Evolutionary conservation across 805 yeast genomes (phyloP).

Genomic region (Clavispora vitiphila): DNA sequence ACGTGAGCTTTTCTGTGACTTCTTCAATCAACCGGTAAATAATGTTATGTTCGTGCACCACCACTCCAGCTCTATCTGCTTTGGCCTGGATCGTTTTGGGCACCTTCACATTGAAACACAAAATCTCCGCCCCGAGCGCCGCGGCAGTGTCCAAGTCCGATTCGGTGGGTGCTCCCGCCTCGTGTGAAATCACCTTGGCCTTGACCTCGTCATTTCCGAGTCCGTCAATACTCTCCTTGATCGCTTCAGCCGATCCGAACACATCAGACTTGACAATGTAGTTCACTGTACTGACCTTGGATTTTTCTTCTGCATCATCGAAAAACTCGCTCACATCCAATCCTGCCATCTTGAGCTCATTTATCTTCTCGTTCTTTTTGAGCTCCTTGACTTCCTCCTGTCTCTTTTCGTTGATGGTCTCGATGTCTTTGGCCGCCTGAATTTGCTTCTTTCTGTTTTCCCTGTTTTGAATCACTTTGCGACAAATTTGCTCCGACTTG

Average conservation of each 20-base stretch:
- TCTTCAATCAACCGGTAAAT: constrained; percentile 86
- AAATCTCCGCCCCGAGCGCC: constrained; percentile 54
- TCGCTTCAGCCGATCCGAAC: constrained; percentile 92
- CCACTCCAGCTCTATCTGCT: constrained; percentile 56
- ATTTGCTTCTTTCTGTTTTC: constrained; percentile 46
- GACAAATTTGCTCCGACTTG: constrained; percentile 66
- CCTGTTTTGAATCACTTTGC: constrained; percentile 67
- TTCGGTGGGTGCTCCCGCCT: constrained; percentile 70
- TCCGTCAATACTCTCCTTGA: constrained; percentile 69
- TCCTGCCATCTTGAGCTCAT: constrained; percentile 59
- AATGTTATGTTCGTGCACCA: constrained; percentile 62
- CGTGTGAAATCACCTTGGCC: constrained; percentile 62
- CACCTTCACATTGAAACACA: constrained; percentile 71
- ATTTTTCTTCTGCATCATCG: constrained; percentile 25
- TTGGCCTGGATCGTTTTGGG: constrained; percentile 58
- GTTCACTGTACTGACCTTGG: constrained; percentile 30
- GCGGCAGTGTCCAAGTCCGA: constrained; percentile 37
- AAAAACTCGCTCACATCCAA: constrained; percentile 44
- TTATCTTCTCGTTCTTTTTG: constrained; percentile 48
- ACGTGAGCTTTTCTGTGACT: constrained; percentile 61
- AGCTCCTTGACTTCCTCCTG: constrained; percentile 48
- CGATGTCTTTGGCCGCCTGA: constrained; percentile 61
- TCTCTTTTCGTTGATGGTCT: constrained; percentile 64
- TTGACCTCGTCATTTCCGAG: constrained; percentile 86
- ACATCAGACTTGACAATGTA: constrained; percentile 88